Evolutionary conservation across 2,329 filamentous ascomycete species (phyloP).

Genomic region (Arthroderma sp.): DNA sequence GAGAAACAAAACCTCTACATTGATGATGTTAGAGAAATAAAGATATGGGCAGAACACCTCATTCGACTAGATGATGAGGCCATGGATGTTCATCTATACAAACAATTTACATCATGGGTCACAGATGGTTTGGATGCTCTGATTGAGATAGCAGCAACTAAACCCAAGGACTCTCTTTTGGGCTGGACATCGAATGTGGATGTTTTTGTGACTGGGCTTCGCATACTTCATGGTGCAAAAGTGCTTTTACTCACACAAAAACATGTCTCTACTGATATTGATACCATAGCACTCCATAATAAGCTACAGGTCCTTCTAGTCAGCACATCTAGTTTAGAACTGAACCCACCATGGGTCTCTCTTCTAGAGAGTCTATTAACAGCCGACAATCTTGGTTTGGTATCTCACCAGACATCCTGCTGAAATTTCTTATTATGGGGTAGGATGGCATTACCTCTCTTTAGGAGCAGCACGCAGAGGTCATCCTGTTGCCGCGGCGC

Average conservation of each 20-base stretch:
- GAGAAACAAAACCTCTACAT: constrained; percentile 94
- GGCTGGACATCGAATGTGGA: constrained; percentile 60
- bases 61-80: constrained; percentile 20
- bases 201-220: constrained; percentile 44
- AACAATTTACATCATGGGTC: constrained; percentile 23
- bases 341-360: constrained; percentile 7
- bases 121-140: constrained; percentile 24
- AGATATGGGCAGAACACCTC: constrained; percentile 53
- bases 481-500: neutral
- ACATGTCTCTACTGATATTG: constrained; percentile 14
- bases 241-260: constrained; percentile 20
- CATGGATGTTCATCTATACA: constrained; percentile 13
- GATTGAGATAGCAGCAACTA: constrained; percentile 19
- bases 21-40: constrained; percentile 64
- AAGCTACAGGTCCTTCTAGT: constrained; percentile 20
- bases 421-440: neutral
- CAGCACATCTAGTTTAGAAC: neutral
- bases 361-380: constrained; percentile 19
- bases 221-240: constrained; percentile 29
- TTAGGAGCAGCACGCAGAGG: neutral
- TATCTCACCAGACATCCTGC: neutral
- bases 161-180: constrained; percentile 50
- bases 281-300: constrained; percentile 14
- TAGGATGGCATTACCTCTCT: neutral
- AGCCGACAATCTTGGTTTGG: neutral